Percentiles rank a stretch among this genome's conserved stretches.
phyloP scores from a whole-genome alignment of 257 asterid genomes.

The Nyctanthes arbortristis region DNA sequence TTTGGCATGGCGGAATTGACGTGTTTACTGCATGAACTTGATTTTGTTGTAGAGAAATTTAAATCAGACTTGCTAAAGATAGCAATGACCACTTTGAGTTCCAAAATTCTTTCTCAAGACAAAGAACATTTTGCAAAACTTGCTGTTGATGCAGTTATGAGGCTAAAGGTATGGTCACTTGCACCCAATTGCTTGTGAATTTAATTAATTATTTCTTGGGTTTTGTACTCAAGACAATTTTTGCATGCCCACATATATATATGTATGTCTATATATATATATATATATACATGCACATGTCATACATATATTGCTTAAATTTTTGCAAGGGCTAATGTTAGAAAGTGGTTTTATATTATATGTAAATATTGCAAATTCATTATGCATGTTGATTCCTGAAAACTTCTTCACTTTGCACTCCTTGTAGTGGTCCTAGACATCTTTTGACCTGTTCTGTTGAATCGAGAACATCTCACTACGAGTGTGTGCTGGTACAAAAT shows the following conservation, averaged over 20 bases:
- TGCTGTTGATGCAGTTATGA: conserved; percentile 92
- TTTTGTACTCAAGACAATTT: neutral
- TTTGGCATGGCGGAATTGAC: conserved; percentile 6
- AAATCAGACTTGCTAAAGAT: conserved; percentile 75
- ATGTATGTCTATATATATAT: neutral
- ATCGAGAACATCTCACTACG: neutral
- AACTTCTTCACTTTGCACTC: neutral
- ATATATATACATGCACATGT: neutral
- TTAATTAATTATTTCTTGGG: neutral
- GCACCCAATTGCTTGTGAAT: conserved; percentile 12
- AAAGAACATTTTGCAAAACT: conserved; percentile 83
- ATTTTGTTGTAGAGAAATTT: conserved; percentile 59
- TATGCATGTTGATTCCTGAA: neutral
- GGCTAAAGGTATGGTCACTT: conserved; percentile 60
- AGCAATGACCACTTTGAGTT: conserved; percentile 92
- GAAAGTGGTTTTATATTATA: neutral
- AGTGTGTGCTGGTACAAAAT: neutral
- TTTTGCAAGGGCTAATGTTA: neutral
- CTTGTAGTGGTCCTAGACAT: no score
- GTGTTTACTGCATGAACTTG: neutral
- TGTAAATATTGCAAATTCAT: neutral
- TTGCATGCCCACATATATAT: neutral
- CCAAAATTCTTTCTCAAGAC: conserved; percentile 91
- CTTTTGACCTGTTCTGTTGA: no score
- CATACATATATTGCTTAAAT: neutral